These are phyloP conservation scores for Russula ochroleuca DNA, from an alignment of 768 basidiomycete species.

Conservation along the genomic window DNA sequence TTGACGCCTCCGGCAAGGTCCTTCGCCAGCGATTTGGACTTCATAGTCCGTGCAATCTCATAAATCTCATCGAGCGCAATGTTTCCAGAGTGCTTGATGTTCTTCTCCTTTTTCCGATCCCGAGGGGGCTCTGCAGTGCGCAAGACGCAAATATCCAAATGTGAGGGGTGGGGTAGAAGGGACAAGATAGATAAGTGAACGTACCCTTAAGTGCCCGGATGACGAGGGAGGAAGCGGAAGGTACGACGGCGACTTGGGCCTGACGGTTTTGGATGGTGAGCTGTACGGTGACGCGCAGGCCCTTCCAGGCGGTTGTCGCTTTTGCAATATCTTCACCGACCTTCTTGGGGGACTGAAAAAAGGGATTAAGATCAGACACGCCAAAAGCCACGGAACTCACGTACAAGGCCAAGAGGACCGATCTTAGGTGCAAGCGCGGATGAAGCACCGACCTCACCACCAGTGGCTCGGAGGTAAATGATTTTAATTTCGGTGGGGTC, in stretches of 20 bases:
- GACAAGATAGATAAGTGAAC: slow-evolving; percentile 26
- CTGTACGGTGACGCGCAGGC: slow-evolving; percentile 98
- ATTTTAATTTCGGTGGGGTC: slow-evolving; percentile 99
- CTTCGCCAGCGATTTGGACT: slow-evolving; percentile 89
- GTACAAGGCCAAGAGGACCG: slow-evolving; percentile 97
- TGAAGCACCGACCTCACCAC: slow-evolving; percentile 99
- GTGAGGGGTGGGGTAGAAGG: not conserved
- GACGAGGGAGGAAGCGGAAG: slow-evolving; percentile 94
- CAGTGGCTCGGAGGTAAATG: slow-evolving; percentile 96
- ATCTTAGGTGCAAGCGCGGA: slow-evolving; percentile 99
- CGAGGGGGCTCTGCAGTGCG: slow-evolving; percentile 80
- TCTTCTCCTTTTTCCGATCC: slow-evolving; percentile 99
- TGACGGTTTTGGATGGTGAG: slow-evolving; percentile 99
- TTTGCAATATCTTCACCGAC: slow-evolving; percentile 99
- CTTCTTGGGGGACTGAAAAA: slow-evolving; percentile 93
- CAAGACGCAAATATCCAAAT: not conserved
- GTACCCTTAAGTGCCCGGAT: slow-evolving; percentile 96
- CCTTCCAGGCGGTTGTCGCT: slow-evolving; percentile 97
- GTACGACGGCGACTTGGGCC: slow-evolving; percentile 93
- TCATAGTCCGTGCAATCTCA: slow-evolving; percentile 96
- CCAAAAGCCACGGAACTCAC: slow-evolving; percentile 31
- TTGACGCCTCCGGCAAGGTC: slow-evolving; percentile 83
- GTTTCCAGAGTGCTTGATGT: slow-evolving; percentile 98
- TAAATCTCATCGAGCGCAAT: slow-evolving; percentile 89
- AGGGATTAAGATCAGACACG: slow-evolving; percentile 13